Evolutionary conservation across 441 rosid species (phyloP).

Genomic region (Metrosideros polymorpha): DNA sequence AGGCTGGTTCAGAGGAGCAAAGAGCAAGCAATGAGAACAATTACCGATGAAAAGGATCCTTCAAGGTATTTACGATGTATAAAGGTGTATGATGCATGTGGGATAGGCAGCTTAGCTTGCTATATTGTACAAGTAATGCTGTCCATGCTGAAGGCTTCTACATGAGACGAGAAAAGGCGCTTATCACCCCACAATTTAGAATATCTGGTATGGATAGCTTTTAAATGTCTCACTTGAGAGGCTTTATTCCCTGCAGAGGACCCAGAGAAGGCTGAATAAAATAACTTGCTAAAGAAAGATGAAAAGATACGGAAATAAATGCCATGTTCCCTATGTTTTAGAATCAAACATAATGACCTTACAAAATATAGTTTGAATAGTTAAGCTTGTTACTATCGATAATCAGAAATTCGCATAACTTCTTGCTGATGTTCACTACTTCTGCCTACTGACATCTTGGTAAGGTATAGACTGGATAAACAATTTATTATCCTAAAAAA

Average conservation of each 20-base stretch:
- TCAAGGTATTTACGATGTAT: background rate
- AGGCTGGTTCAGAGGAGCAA: background rate
- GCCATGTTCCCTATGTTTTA: background rate
- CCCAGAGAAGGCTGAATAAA: background rate
- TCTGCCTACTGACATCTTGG: background rate
- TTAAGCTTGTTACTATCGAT: background rate
- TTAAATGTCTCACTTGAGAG: constrained; percentile 27
- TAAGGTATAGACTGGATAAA: background rate
- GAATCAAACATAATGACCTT: background rate
- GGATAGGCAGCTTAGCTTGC: background rate
- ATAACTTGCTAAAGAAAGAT: background rate
- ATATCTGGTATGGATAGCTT: background rate
- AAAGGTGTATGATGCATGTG: background rate
- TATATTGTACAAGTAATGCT: background rate
- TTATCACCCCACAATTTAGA: background rate
- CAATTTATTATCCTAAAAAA: background rate
- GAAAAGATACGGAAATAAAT: background rate
- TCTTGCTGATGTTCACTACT: background rate
- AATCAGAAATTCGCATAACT: background rate
- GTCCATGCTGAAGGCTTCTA: background rate
- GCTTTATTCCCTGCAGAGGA: constrained; percentile 66
- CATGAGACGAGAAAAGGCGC: background rate
- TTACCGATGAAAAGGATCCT: background rate
- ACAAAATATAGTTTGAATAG: background rate
- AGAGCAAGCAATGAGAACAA: background rate